Evolutionary conservation across 2,329 filamentous ascomycete species (phyloP), one percentile per base, ranked within the genome.

Genomic region (Acrodontium crateriforme): DNA sequence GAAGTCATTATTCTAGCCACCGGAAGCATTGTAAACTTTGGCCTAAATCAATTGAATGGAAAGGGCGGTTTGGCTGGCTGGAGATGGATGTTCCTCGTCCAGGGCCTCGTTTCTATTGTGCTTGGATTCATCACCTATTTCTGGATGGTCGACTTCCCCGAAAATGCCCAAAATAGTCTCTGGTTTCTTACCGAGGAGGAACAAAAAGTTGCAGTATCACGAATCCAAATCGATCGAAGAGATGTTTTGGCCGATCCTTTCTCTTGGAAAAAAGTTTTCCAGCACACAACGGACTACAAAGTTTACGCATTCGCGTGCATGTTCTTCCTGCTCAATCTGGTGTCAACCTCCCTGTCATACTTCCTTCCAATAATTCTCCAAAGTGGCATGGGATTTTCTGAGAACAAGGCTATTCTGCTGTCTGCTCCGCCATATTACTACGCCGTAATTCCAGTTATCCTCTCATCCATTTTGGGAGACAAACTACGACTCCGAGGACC

Each of bases 141-240:
- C 61, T 78, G 74, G 74, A 77, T 79, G 55, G 60, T 78, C 22
- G 72, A 78, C 42, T 78, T 79, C 36, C 74, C 74, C 0, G 74
- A 78, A 39, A 59, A 70, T 15, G 60, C 69, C 1, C 58, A 69
- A 28, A 53, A 52, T 9, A 72, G 67, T 27, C 65, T 71, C 38
- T 57, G 47, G 40, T 79, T 78, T 43, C 56, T 78, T 13, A 63
- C 60, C 2, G 44, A 59, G 6, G 54, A 61, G 11, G 73, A 78
- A 46, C 63, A 66, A 19, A 49, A 55, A n/a, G 43, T 77, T 3
- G 71, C 69, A 2, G 57, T 70, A 2, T 50, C 55, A 4, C 59
- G 73, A 5, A 77, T 78, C 39, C 55, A 74, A 24, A 54, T 55
- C 5, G 74, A 78, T 45, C 62, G 74, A 11, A 65, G 65, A 23